A percentile compares a stretch with the other conserved stretches of the same genome.
Evolutionary conservation across 192 early-diverging fungal species (phyloP).

Genomic region (Radiomyces spectabilis): DNA sequence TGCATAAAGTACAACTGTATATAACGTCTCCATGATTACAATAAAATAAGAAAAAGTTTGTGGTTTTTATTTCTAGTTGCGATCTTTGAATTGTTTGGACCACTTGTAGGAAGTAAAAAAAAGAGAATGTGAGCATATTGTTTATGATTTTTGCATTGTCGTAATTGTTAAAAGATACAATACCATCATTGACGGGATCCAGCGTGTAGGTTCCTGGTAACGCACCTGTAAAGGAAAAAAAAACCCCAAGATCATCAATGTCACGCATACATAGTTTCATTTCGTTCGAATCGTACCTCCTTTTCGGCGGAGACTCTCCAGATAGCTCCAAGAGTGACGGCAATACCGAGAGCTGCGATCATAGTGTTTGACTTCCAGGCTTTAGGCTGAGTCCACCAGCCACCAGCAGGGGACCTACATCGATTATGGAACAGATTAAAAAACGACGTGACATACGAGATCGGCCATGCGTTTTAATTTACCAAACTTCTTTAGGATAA

Average conservation of each 20-base stretch:
- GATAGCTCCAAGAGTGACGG: constrained; percentile 20
- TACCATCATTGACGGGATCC: constrained; percentile 48
- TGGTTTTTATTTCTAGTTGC: constrained; percentile 12
- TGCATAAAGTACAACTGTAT: too few species aligned
- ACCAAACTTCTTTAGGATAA: too few species aligned
- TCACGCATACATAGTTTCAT: background rate
- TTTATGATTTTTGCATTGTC: background rate
- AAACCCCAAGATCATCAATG: background rate
- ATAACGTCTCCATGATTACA: too few species aligned
- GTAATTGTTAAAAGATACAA: background rate
- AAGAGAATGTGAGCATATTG: background rate
- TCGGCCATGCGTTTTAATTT: too few species aligned
- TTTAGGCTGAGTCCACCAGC: constrained; percentile 39
- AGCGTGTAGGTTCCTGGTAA: constrained; percentile 34
- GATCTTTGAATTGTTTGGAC: constrained; percentile 34
- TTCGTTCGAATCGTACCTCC: constrained; percentile 32
- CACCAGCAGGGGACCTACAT: constrained; percentile 40
- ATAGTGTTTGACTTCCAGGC: constrained; percentile 40
- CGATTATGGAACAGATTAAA: too few species aligned
- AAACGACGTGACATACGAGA: too few species aligned
- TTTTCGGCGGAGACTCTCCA: constrained; percentile 36
- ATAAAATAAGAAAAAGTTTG: background rate
- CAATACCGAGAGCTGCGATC: constrained; percentile 27
- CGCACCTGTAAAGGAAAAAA: constrained; percentile 20
- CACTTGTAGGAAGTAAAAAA: constrained; percentile 14